phyloP scores from a whole-genome alignment of 2,329 filamentous ascomycete species.

The Trichoderma cornu-damae region DNA sequence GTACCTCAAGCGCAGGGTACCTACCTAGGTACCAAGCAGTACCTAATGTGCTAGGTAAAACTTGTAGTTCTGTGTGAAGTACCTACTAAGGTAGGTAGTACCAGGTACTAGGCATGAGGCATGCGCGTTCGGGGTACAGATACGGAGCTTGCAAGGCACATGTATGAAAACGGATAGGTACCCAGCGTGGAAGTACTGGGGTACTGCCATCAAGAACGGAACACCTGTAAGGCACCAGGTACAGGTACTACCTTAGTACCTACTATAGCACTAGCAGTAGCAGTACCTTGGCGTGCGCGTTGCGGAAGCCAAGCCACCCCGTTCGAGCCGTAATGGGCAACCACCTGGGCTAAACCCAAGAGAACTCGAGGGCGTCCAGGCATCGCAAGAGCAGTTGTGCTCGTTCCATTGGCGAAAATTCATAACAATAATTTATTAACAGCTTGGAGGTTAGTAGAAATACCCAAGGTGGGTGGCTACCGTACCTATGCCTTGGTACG shows the following conservation, averaged over 20 bases:
- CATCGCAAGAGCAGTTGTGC: too few species aligned
- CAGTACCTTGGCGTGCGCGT: background rate
- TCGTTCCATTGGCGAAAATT: too few species aligned
- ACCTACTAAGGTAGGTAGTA: too few species aligned
- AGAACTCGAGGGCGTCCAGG: background rate
- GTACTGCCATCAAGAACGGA: background rate
- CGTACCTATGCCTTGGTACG: too few species aligned
- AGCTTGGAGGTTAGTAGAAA: too few species aligned
- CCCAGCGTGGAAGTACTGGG: background rate
- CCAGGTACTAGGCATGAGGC: background rate
- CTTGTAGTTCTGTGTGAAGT: too few species aligned
- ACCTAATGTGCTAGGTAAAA: too few species aligned
- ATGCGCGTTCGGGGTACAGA: background rate
- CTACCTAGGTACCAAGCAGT: too few species aligned
- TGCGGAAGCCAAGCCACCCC: constrained; percentile 13
- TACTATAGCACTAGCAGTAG: background rate
- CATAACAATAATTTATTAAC: too few species aligned
- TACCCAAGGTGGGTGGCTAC: too few species aligned
- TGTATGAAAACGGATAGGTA: background rate
- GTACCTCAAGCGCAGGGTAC: too few species aligned
- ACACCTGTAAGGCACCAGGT: background rate
- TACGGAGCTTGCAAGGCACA: background rate
- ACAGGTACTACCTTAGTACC: background rate
- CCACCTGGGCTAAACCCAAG: background rate
- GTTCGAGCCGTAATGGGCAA: background rate